Evolutionary conservation across 768 basidiomycete species (phyloP).

Genomic region (Leucogyrophana mollusca): DNA sequence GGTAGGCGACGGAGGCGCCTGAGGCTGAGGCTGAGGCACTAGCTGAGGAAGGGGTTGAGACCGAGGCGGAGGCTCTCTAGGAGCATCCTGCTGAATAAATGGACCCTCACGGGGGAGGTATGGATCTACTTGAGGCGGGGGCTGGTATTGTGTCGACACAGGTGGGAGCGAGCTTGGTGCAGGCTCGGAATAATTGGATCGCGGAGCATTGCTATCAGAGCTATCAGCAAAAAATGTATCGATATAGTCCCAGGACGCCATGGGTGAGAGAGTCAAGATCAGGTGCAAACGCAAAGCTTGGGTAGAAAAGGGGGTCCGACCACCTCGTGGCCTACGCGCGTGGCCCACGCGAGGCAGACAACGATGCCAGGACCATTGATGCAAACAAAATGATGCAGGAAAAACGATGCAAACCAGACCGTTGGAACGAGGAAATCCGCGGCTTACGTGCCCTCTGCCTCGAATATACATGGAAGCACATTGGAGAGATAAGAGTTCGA

Average conservation of each 20-base stretch:
- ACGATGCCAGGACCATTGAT: slow-evolving; percentile 1
- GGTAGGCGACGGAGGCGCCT: slow-evolving; percentile 61
- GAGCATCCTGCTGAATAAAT: slow-evolving; percentile 21
- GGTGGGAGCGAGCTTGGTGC: slow-evolving; percentile 33
- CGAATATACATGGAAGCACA: not conserved
- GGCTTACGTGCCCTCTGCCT: not conserved
- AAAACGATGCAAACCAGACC: no score
- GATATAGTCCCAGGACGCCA: slow-evolving; percentile 33
- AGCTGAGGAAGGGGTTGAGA: slow-evolving; percentile 20
- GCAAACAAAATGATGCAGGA: no score
- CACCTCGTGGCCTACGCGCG: slow-evolving; percentile 27
- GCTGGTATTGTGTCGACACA: slow-evolving; percentile 44
- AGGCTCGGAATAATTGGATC: slow-evolving; percentile 51
- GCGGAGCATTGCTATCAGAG: slow-evolving; percentile 40
- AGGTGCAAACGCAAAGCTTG: slow-evolving; percentile 10
- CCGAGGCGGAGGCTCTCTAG: slow-evolving; percentile 22
- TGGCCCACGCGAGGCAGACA: slow-evolving; percentile 26
- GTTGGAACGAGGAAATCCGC: no score
- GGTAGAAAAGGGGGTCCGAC: slow-evolving; percentile 19
- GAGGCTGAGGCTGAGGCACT: slow-evolving; percentile 36
- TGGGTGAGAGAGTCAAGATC: slow-evolving; percentile 17
- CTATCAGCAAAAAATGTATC: slow-evolving; percentile 29
- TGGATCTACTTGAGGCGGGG: slow-evolving; percentile 8
- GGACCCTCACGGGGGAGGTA: slow-evolving; percentile 42
- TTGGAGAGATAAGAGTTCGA: not conserved